Conservation (phyloP, 345 rosid genomes). For the Fremontodendron californicum region DNA sequence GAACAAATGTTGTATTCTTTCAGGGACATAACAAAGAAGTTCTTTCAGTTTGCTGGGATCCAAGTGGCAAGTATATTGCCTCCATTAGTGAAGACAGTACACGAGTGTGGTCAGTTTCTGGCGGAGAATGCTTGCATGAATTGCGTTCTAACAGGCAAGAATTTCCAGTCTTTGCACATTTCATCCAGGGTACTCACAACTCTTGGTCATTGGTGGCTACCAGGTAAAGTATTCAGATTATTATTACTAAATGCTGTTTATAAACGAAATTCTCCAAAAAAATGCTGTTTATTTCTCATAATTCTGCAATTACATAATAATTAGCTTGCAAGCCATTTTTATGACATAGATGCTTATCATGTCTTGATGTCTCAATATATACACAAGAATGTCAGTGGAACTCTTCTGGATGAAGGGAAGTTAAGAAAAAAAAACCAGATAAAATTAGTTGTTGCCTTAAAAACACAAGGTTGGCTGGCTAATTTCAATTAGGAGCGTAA, state of each 20-base stretch:
- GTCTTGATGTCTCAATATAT: neutral
- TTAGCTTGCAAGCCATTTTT: neutral
- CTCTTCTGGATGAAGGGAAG: neutral
- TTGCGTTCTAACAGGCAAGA: constrained; percentile 23
- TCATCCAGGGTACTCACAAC: constrained; percentile 22
- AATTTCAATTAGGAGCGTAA: too few species aligned
- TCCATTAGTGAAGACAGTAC: constrained; percentile 32
- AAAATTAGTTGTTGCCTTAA: neutral
- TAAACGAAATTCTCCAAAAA: too few species aligned
- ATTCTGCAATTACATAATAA: neutral
- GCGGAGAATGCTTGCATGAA: constrained; percentile 19
- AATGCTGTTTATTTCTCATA: neutral
- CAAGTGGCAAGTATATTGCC: constrained; percentile 27
- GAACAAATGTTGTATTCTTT: neutral
- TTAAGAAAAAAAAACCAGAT: neutral
- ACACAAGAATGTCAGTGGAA: too few species aligned
- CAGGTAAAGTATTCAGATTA: constrained; percentile 19
- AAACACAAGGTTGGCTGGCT: neutral
- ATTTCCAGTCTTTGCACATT: constrained; percentile 29
- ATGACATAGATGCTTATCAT: neutral
- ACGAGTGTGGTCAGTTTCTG: constrained; percentile 24
- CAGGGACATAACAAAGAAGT: constrained; percentile 33
- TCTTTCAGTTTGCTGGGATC: constrained; percentile 31
- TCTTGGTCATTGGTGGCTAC: constrained; percentile 23
- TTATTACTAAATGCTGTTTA: neutral